Conservation (phyloP, 352 stramenopile species). For the Phytopythium ostracodes region DNA sequence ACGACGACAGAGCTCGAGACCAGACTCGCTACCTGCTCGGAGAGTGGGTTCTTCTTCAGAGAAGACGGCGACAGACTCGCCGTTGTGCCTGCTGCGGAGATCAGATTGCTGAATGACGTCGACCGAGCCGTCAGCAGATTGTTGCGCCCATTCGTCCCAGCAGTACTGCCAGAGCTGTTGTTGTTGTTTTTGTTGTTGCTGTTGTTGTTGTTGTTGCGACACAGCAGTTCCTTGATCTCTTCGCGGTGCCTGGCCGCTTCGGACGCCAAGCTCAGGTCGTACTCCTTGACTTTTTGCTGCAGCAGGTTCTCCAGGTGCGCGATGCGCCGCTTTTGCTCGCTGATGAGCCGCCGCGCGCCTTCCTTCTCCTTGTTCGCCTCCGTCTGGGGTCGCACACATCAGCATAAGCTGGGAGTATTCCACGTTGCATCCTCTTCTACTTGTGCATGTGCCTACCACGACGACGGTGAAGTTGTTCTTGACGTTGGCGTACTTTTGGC, state of each 20-base stretch:
- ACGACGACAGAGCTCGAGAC: no score
- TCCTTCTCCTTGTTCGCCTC: conserved; percentile 77
- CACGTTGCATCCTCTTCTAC: not conserved
- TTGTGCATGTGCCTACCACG: conserved; percentile 25
- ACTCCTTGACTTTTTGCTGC: conserved; percentile 53
- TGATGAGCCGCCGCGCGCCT: conserved; percentile 42
- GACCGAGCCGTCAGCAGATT: conserved; percentile 12
- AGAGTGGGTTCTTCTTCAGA: not conserved
- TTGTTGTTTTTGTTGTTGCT: conserved; percentile 14
- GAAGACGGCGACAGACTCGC: not conserved
- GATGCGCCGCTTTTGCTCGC: conserved; percentile 52
- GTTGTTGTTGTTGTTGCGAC: conserved; percentile 20
- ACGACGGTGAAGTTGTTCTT: conserved; percentile 76
- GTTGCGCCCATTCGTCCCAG: not conserved
- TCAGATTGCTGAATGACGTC: conserved; percentile 14
- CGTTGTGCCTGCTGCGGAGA: conserved; percentile 1
- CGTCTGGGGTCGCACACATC: conserved; percentile 22
- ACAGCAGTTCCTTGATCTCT: conserved; percentile 61
- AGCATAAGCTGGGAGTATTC: not conserved
- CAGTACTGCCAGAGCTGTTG: conserved; percentile 13
- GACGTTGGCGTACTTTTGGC: conserved; percentile 74
- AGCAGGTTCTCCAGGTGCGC: conserved; percentile 40
- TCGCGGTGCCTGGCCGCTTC: conserved; percentile 36
- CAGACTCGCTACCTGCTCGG: not conserved
- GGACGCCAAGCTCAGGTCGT: conserved; percentile 46